Conservation (phyloP, 2,329 filamentous ascomycete species). For the Paecilomyces sp. region DNA sequence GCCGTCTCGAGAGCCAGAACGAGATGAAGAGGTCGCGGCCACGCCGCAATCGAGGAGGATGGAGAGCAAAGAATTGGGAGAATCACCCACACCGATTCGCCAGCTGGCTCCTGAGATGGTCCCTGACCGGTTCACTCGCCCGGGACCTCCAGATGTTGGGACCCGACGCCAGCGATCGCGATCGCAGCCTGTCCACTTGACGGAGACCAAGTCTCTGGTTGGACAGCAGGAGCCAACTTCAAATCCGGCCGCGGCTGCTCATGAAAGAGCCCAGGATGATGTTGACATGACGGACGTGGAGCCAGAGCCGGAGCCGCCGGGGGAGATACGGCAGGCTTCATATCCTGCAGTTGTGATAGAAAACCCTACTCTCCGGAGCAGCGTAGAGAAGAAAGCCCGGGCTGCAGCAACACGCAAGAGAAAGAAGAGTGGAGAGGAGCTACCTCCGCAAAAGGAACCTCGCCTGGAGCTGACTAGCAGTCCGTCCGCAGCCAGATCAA, state of each 20-base stretch:
- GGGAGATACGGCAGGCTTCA: not conserved
- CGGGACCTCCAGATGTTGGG: not conserved
- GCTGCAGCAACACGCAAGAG: slow-evolving; percentile 13
- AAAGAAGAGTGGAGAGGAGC: slow-evolving; percentile 15
- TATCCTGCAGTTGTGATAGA: slow-evolving; percentile 2
- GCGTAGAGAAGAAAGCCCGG: not conserved
- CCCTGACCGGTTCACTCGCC: not conserved
- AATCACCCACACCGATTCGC: not conserved
- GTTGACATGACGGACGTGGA: slow-evolving; percentile 9
- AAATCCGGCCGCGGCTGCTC: not conserved
- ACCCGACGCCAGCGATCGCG: not conserved
- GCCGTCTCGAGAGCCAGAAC: not conserved
- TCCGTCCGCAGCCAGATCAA: not conserved
- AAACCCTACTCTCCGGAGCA: not conserved
- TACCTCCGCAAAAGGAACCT: slow-evolving; percentile 16
- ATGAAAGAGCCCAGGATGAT: not conserved
- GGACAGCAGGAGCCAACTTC: not conserved
- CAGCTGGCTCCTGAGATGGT: not conserved
- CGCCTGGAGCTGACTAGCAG: slow-evolving; percentile 12
- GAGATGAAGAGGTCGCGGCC: slow-evolving; percentile 1
- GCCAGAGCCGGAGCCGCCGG: not conserved
- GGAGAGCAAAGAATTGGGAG: not conserved
- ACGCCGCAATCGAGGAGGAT: slow-evolving; percentile 2
- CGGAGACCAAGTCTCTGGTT: not conserved
- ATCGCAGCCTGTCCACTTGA: not conserved